These are phyloP conservation scores for Cytidiella melzeri DNA, from an alignment of 768 basidiomycete species.

Conservation along the genomic window DNA sequence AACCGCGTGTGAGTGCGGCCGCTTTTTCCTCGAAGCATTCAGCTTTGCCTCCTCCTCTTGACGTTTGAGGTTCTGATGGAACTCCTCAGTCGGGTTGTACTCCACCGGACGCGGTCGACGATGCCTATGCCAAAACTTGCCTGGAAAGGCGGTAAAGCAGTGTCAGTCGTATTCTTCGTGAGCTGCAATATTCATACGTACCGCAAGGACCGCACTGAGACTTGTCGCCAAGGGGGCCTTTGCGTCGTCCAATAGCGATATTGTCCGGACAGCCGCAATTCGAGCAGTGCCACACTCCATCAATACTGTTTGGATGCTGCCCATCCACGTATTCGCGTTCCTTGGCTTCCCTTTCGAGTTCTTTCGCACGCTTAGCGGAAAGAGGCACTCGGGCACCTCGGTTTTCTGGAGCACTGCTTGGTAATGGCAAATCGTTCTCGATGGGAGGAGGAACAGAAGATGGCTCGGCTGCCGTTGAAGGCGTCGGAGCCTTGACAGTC, in stretches of 20 bases:
- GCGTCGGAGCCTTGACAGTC: conserved; percentile 49
- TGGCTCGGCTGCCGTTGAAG: conserved; percentile 64
- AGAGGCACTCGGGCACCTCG: conserved; percentile 38
- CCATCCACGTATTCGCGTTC: conserved; percentile 79
- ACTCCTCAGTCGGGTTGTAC: conserved; percentile 71
- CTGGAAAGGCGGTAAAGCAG: conserved; percentile 33
- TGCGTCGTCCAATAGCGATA: conserved; percentile 79
- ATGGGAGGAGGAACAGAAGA: conserved; percentile 50
- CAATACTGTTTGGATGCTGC: conserved; percentile 73
- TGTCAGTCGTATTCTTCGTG: too few relatives aligned
- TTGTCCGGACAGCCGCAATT: conserved; percentile 90
- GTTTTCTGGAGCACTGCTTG: conserved; percentile 36
- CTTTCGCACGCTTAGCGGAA: conserved; percentile 60
- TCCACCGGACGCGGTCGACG: conserved; percentile 73
- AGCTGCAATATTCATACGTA: too few relatives aligned
- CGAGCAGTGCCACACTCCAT: conserved; percentile 92
- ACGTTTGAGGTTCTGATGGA: conserved; percentile 50
- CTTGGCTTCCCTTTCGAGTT: conserved; percentile 76
- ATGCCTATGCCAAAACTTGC: conserved; percentile 89
- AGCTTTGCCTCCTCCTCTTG: conserved; percentile 54
- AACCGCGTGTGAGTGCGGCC: conserved; percentile 43
- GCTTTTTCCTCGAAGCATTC: conserved; percentile 50
- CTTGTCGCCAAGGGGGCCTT: conserved; percentile 86
- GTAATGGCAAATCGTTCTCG: conserved; percentile 52
- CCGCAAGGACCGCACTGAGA: conserved; percentile 91